These are phyloP conservation scores for Cucurbita moschata DNA, from an alignment of 306 rosid species.

Conservation along the genomic window DNA sequence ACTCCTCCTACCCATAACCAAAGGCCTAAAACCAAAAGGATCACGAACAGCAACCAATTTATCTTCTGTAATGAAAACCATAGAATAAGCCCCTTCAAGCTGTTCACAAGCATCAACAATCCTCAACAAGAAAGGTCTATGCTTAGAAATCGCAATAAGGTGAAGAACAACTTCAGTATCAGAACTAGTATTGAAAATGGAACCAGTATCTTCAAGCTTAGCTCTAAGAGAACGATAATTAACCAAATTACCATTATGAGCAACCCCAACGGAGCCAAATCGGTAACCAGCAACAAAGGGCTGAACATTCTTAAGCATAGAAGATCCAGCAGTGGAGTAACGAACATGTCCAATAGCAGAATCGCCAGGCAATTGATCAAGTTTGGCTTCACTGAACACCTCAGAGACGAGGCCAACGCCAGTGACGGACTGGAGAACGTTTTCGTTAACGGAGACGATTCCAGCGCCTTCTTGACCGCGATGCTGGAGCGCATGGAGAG, in stretches of 20 bases:
- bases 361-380: slow-evolving; percentile 41
- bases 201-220: slow-evolving; percentile 60
- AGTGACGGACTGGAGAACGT: slow-evolving; percentile 41
- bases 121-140: slow-evolving; percentile 52
- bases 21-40: slow-evolving; percentile 71
- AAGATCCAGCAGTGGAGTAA: slow-evolving; percentile 73
- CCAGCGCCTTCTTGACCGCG: slow-evolving; percentile 98
- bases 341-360: slow-evolving; percentile 75
- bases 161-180: slow-evolving; percentile 91
- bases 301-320: slow-evolving; percentile 73
- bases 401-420: slow-evolving; percentile 83
- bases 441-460: slow-evolving; percentile 45
- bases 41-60: slow-evolving; percentile 76
- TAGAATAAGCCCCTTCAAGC: slow-evolving; percentile 69
- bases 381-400: slow-evolving; percentile 50
- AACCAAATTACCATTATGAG: slow-evolving; percentile 81
- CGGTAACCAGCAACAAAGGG: slow-evolving; percentile 78
- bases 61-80: slow-evolving; percentile 67
- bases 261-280: slow-evolving; percentile 81
- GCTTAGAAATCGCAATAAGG: slow-evolving; percentile 72
- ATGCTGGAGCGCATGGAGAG: slow-evolving; percentile 88
- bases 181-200: slow-evolving; percentile 78
- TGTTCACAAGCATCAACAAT: slow-evolving; percentile 80
- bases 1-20: slow-evolving; percentile 89
- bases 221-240: slow-evolving; percentile 51